Evolutionary conservation across 306 rosid genomes (phyloP).

Genomic region (Cicer bijugum): DNA sequence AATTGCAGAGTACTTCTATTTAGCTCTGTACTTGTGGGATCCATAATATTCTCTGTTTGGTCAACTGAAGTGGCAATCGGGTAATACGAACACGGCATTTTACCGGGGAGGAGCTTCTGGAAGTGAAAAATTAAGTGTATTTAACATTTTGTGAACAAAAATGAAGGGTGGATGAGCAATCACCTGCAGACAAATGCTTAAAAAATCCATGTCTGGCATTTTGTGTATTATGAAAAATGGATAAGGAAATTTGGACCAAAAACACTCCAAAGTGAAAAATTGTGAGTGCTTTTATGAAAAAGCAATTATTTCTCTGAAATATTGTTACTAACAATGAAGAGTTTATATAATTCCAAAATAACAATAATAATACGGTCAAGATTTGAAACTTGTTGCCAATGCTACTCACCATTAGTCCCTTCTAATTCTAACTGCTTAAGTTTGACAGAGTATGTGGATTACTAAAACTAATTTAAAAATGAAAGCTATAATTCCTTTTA

Average conservation of each 20-base stretch:
- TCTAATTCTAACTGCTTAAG: neutral
- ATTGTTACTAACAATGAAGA: neutral
- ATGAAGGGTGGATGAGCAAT: too few relatives aligned
- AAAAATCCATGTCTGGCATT: neutral
- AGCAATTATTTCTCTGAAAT: neutral
- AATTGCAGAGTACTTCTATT: neutral
- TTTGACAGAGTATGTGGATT: neutral
- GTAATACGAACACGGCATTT: too few relatives aligned
- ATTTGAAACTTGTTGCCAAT: neutral
- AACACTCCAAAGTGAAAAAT: slow-evolving; percentile 14
- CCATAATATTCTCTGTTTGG: neutral
- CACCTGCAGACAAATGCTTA: neutral
- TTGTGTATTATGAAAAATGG: neutral
- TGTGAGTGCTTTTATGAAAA: neutral
- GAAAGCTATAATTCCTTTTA: neutral
- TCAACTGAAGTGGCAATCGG: neutral
- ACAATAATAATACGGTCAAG: neutral
- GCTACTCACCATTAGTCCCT: neutral
- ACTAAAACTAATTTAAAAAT: slow-evolving; percentile 1
- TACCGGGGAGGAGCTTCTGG: too few relatives aligned
- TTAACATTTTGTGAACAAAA: too few relatives aligned
- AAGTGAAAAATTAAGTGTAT: too few relatives aligned
- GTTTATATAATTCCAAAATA: neutral
- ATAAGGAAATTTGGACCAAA: neutral
- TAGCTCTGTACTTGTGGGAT: neutral